Conservation (phyloP, 2,329 filamentous ascomycete species). For the Neophaeococcomyces mojaviensis region DNA sequence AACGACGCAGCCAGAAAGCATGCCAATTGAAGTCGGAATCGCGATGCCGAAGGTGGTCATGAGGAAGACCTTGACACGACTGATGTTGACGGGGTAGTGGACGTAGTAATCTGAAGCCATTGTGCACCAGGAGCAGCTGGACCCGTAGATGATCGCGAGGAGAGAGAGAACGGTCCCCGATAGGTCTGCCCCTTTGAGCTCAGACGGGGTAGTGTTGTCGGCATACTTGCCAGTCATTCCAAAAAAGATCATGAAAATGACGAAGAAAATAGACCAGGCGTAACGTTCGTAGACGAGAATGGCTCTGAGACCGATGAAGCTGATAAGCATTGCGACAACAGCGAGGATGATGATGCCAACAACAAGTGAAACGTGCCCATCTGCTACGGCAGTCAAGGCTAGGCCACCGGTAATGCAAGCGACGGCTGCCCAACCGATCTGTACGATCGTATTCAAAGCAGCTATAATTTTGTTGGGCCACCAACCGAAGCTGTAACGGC, state of each 20-base stretch:
- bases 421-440: slow-evolving; percentile 27
- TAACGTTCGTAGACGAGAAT: slow-evolving; percentile 28
- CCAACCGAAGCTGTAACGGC: slow-evolving; percentile 26
- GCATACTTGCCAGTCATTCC: slow-evolving; percentile 39
- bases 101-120: slow-evolving; percentile 24
- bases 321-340: slow-evolving; percentile 24
- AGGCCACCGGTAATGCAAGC: slow-evolving; percentile 29
- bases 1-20: slow-evolving; percentile 40
- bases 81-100: slow-evolving; percentile 20
- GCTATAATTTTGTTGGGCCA: slow-evolving; percentile 26
- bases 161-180: slow-evolving; percentile 24
- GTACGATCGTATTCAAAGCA: slow-evolving; percentile 24
- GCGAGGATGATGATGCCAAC: slow-evolving; percentile 28
- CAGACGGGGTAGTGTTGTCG: slow-evolving; percentile 32
- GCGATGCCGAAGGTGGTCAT: slow-evolving; percentile 43
- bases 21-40: slow-evolving; percentile 44
- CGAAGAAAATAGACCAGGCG: slow-evolving; percentile 27
- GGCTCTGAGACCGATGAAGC: slow-evolving; percentile 24
- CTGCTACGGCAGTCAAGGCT: slow-evolving; percentile 28
- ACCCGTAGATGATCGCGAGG: slow-evolving; percentile 21
- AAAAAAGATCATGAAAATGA: slow-evolving; percentile 43
- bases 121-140: slow-evolving; percentile 20
- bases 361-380: slow-evolving; percentile 25
- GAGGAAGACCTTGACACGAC: slow-evolving; percentile 29
- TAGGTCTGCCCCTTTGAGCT: slow-evolving; percentile 28